Conservation (phyloP, 2,329 filamentous ascomycete species). For the Penicillium fuscoglaucum region DNA sequence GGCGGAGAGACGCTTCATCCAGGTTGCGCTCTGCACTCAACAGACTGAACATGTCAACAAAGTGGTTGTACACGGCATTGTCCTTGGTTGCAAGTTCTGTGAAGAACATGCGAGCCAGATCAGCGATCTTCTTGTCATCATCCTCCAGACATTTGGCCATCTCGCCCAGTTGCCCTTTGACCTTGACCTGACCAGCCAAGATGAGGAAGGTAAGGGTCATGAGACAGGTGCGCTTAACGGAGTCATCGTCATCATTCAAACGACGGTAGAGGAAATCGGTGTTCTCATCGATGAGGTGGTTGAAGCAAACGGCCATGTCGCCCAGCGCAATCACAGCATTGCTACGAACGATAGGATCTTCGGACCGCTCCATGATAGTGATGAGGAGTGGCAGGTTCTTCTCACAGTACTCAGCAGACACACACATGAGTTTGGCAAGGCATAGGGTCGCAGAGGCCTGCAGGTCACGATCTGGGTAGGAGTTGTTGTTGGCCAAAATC, state of each 20-base stretch:
- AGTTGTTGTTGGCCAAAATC: slow-evolving; percentile 91
- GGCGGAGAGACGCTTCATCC: slow-evolving; percentile 79
- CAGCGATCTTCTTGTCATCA: slow-evolving; percentile 88
- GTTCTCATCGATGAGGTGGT: slow-evolving; percentile 98
- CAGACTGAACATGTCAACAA: slow-evolving; percentile 97
- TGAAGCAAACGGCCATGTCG: slow-evolving; percentile 99
- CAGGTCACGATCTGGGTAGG: slow-evolving; percentile 83
- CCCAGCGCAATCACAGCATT: slow-evolving; percentile 96
- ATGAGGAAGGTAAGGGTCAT: slow-evolving; percentile 99
- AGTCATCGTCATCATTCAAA: slow-evolving; percentile 81
- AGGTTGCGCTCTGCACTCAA: slow-evolving; percentile 78
- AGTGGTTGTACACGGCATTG: slow-evolving; percentile 98
- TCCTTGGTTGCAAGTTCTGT: slow-evolving; percentile 96
- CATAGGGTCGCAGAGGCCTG: slow-evolving; percentile 93
- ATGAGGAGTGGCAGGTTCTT: slow-evolving; percentile 88
- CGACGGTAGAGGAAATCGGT: slow-evolving; percentile 96
- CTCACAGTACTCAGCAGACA: slow-evolving; percentile 95
- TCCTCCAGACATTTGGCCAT: slow-evolving; percentile 99
- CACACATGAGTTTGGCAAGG: slow-evolving; percentile 97
- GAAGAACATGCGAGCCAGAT: slow-evolving; percentile 97
- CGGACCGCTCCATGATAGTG: slow-evolving; percentile 93
- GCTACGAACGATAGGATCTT: slow-evolving; percentile 87
- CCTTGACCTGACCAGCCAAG: slow-evolving; percentile 95
- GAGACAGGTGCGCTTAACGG: slow-evolving; percentile 93
- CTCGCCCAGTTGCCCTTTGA: slow-evolving; percentile 96